Evolutionary conservation across 2,329 filamentous ascomycete genomes (phyloP).

Genomic region (Clonostachys sp.): DNA sequence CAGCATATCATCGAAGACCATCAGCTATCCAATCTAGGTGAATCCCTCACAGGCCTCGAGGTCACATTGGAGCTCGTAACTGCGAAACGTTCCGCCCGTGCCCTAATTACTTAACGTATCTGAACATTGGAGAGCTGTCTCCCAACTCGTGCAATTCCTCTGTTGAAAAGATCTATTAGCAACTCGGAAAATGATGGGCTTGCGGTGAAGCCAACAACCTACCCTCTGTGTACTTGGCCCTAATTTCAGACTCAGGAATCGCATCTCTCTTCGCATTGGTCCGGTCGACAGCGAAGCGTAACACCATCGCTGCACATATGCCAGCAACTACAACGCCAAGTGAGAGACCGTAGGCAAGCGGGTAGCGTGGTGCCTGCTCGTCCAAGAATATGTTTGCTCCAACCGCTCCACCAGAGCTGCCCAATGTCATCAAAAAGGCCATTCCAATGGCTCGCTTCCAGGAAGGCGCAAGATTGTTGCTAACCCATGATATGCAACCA

Average conservation of each 20-base stretch:
- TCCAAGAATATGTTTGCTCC: constrained; percentile 6
- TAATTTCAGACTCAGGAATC: constrained; percentile 9
- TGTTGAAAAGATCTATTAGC: no score
- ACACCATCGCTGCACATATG: constrained; percentile 1
- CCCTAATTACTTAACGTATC: constrained; percentile 1
- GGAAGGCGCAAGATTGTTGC: constrained; percentile 8
- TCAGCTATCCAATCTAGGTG: no score
- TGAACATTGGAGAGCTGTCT: constrained; percentile 9
- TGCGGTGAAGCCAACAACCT: no score
- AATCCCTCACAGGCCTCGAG: no score
- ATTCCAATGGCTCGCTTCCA: constrained; percentile 8
- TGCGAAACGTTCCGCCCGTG: no score
- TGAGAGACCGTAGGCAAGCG: constrained; percentile 3
- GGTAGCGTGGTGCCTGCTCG: constrained; percentile 3
- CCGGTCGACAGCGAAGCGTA: not conserved
- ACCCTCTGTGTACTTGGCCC: constrained; percentile 7
- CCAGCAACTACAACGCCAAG: constrained; percentile 1
- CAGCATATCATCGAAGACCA: no score
- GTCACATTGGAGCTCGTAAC: no score
- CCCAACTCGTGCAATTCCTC: constrained; percentile 10
- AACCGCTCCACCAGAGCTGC: constrained; percentile 1
- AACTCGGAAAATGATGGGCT: no score
- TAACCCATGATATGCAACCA: constrained; percentile 6
- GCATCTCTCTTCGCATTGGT: constrained; percentile 11
- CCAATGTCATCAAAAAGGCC: constrained; percentile 7